These are phyloP conservation scores for Silene noctiflora DNA, from an alignment of 179 eudicot genomes.

Conservation along the genomic window DNA sequence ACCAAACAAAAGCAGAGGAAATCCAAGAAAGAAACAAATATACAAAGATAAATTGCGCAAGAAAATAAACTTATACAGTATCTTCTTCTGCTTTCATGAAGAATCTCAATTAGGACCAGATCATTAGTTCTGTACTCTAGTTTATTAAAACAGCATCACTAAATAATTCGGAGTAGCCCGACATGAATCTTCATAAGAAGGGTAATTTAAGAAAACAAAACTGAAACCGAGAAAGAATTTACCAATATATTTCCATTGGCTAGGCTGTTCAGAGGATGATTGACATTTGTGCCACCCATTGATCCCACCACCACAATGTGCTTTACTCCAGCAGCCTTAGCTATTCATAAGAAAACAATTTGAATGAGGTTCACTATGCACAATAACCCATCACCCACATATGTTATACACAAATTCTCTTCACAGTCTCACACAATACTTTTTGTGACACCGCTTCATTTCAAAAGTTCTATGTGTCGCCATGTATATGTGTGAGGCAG, in stretches of 20 bases:
- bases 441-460: not conserved
- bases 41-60: too few species aligned
- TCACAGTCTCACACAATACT: too few species aligned
- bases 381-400: not conserved
- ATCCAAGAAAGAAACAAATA: too few species aligned
- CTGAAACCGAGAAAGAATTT: not conserved
- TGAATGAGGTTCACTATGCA: slow-evolving; percentile 6
- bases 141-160: not conserved
- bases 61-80: too few species aligned
- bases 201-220: not conserved
- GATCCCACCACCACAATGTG: slow-evolving; percentile 92
- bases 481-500: not conserved
- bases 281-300: slow-evolving; percentile 86
- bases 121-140: too few species aligned
- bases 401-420: too few species aligned
- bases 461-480: not conserved
- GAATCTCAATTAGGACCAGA: too few species aligned
- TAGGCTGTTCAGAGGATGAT: slow-evolving; percentile 73
- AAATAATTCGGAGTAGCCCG: too few species aligned
- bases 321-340: slow-evolving; percentile 96
- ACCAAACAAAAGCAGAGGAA: too few species aligned
- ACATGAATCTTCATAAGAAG: not conserved
- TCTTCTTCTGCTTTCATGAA: too few species aligned
- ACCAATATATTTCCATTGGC: slow-evolving; percentile 95
- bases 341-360: slow-evolving; percentile 37